These are phyloP conservation scores for Tricholoma sp. DNA, from an alignment of 768 basidiomycete species.

Conservation along the genomic window DNA sequence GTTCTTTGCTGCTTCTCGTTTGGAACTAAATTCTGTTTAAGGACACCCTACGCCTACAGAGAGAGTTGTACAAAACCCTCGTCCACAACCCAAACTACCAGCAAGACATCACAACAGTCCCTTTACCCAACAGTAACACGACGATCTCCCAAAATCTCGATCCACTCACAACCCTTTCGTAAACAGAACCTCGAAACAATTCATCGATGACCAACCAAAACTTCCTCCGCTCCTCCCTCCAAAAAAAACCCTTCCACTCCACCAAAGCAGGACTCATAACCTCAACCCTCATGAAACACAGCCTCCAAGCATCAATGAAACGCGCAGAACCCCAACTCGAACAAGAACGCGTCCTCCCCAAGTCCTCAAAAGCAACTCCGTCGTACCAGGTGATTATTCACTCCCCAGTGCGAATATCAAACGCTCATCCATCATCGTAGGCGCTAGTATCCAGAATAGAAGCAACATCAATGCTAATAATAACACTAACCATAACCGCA, in stretches of 20 bases:
- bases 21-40: conserved; percentile 27
- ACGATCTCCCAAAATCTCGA: conserved; percentile 3
- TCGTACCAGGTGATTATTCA: conserved; percentile 27
- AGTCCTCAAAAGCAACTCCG: conserved; percentile 61
- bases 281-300: conserved; percentile 66
- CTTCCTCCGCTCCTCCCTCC: conserved; percentile 49
- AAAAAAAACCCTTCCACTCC: conserved; percentile 25
- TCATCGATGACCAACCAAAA: conserved; percentile 8
- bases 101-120: conserved; percentile 10
- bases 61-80: conserved; percentile 18
- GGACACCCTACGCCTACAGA: conserved; percentile 13
- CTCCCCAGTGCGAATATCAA: conserved; percentile 25
- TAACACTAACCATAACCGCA: neutral
- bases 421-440: conserved; percentile 31
- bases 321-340: conserved; percentile 63
- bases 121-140: conserved; percentile 8
- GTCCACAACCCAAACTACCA: too few relatives aligned
- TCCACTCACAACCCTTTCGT: conserved; percentile 39
- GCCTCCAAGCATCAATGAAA: conserved; percentile 68
- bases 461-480: conserved; percentile 13
- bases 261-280: conserved; percentile 48
- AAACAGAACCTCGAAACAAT: conserved; percentile 16
- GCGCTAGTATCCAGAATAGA: conserved; percentile 25
- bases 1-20: conserved; percentile 69
- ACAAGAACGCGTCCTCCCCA: conserved; percentile 60